phyloP scores from a whole-genome alignment of 129 eudicot genomes.

The Silybum marianum region DNA sequence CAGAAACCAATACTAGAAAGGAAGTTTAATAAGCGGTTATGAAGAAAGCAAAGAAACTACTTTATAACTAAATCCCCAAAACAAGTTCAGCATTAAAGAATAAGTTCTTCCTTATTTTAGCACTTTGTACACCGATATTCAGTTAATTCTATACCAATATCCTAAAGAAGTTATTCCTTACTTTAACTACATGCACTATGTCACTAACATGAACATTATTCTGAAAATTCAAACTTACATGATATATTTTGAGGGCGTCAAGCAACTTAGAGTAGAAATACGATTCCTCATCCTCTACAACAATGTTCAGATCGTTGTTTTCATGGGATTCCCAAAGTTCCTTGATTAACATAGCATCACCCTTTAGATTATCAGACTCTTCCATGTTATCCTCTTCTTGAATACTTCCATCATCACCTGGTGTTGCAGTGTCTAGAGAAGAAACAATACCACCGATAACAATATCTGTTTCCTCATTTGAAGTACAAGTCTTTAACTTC shows the following conservation, averaged over 20 bases:
- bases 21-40: too few species aligned
- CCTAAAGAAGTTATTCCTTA: not conserved
- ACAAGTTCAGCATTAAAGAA: too few species aligned
- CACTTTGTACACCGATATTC: not conserved
- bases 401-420: conserved; percentile 37
- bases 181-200: not conserved
- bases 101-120: too few species aligned
- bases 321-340: conserved; percentile 66
- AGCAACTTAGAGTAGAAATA: conserved; percentile 78
- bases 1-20: conserved; percentile 8
- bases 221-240: conserved; percentile 51
- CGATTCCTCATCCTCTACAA: conserved; percentile 51
- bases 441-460: conserved; percentile 70
- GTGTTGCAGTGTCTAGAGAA: conserved; percentile 32
- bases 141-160: not conserved
- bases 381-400: conserved; percentile 29
- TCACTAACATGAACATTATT: not conserved
- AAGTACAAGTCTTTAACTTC: conserved; percentile 47
- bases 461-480: conserved; percentile 72
- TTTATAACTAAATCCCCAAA: too few species aligned
- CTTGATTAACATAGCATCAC: conserved; percentile 25
- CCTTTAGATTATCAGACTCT: conserved; percentile 39
- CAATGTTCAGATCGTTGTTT: conserved; percentile 23
- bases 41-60: too few species aligned
- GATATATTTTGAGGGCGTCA: conserved; percentile 65